phyloP scores from a whole-genome alignment of 2,329 filamentous ascomycete genomes.

The Trichoderma simmonsii region DNA sequence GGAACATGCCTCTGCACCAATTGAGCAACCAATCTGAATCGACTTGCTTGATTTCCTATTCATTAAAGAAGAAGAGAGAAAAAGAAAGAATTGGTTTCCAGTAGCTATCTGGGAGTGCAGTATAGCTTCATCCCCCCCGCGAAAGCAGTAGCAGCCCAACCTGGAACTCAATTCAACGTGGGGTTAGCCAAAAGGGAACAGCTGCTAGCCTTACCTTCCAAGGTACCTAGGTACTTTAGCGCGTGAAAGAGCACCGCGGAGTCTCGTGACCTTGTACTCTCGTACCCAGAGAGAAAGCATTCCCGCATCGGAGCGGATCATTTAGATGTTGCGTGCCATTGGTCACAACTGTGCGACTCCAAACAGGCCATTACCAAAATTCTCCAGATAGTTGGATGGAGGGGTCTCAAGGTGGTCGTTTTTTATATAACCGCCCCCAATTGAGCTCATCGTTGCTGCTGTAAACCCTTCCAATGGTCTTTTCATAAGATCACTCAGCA shows the following conservation, averaged over 20 bases:
- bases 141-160: background rate
- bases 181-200: background rate
- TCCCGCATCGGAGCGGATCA: slow-evolving; percentile 13
- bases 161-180: background rate
- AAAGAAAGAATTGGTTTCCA: background rate
- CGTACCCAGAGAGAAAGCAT: background rate
- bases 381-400: background rate
- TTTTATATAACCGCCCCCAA: background rate
- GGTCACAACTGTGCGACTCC: background rate
- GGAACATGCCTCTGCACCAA: slow-evolving; percentile 46
- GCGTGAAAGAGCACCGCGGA: slow-evolving; percentile 32
- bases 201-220: too few relatives aligned
- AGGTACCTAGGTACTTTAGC: background rate
- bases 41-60: too few relatives aligned
- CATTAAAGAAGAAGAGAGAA: too few relatives aligned
- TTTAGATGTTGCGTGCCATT: background rate
- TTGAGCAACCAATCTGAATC: background rate
- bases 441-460: background rate
- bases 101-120: background rate
- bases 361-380: slow-evolving; percentile 10
- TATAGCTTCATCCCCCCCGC: background rate
- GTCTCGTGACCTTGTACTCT: slow-evolving; percentile 32
- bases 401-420: background rate
- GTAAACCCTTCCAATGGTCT: background rate
- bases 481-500: background rate